Evolutionary conservation across 768 basidiomycete genomes (phyloP).

Genomic region (Megacollybia marginata): DNA sequence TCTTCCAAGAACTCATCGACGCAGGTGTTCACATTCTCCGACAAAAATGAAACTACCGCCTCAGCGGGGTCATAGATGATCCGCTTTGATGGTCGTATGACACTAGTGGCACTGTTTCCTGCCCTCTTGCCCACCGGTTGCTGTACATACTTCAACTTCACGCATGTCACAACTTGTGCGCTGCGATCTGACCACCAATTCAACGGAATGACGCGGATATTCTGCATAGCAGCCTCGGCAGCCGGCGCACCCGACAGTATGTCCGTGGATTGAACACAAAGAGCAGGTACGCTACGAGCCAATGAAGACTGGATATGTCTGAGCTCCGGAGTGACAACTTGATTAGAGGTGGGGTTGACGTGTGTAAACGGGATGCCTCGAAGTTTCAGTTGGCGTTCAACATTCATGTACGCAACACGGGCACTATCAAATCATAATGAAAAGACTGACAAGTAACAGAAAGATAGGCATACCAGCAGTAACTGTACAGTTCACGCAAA

Average conservation of each 20-base stretch:
- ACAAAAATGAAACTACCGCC: constrained; percentile 84
- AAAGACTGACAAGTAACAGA: neutral
- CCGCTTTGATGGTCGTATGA: constrained; percentile 78
- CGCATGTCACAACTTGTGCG: constrained; percentile 80
- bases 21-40: constrained; percentile 80
- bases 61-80: constrained; percentile 88
- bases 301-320: constrained; percentile 64
- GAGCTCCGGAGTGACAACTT: constrained; percentile 36
- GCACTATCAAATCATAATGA: constrained; percentile 40
- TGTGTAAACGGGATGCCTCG: constrained; percentile 73
- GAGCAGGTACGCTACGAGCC: constrained; percentile 70
- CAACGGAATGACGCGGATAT: constrained; percentile 80
- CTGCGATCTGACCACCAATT: constrained; percentile 88
- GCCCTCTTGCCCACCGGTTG: constrained; percentile 75
- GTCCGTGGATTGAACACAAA: constrained; percentile 77
- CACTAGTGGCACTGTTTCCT: constrained; percentile 38
- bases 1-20: constrained; percentile 89
- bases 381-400: constrained; percentile 81
- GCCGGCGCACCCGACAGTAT: constrained; percentile 80
- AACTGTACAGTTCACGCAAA: constrained; percentile 74
- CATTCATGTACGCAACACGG: constrained; percentile 82
- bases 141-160: constrained; percentile 86
- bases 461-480: constrained; percentile 52
- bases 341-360: constrained; percentile 50
- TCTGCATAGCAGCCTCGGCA: constrained; percentile 88